Conservation (phyloP, 2,329 filamentous ascomycete species). For the Colletotrichum trifolii region DNA sequence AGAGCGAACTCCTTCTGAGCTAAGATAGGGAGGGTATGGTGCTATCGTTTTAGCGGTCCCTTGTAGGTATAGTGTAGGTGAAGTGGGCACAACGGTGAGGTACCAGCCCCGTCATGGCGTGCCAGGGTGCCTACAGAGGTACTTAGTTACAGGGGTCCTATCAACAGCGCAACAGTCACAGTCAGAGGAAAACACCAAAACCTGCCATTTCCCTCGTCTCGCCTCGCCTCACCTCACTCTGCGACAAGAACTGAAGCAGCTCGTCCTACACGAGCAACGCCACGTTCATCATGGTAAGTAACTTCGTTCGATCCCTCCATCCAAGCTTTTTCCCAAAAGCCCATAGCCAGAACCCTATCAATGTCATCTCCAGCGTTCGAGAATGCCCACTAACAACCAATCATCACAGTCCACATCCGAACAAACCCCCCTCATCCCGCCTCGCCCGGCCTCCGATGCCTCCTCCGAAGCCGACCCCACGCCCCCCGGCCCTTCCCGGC, state of each 20-base stretch:
- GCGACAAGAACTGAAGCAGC: slow-evolving; percentile 22
- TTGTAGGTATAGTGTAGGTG: not conserved
- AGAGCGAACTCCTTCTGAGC: not conserved
- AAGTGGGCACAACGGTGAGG: not conserved
- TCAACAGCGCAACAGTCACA: slow-evolving; percentile 3
- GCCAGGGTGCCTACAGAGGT: too few relatives aligned
- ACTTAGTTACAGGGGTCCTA: not conserved
- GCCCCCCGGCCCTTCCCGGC: slow-evolving; percentile 51
- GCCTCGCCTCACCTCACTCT: slow-evolving; percentile 1
- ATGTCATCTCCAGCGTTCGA: not conserved
- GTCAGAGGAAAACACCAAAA: slow-evolving; percentile 9
- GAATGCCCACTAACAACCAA: slow-evolving; percentile 27
- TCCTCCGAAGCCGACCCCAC: slow-evolving; percentile 31
- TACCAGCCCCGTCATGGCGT: not conserved
- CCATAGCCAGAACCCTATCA: not conserved
- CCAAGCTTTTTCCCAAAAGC: not conserved
- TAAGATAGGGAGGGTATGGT: not conserved
- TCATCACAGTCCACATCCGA: slow-evolving; percentile 57
- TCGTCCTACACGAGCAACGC: not conserved
- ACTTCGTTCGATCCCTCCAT: not conserved
- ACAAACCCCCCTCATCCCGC: slow-evolving; percentile 56
- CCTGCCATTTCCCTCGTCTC: not conserved
- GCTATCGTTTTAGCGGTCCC: not conserved
- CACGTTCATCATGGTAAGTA: slow-evolving; percentile 17
- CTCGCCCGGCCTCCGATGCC: slow-evolving; percentile 41